These are phyloP conservation scores for Claviceps purpurea DNA, from an alignment of 2,329 filamentous ascomycete genomes.

Conservation along the genomic window DNA sequence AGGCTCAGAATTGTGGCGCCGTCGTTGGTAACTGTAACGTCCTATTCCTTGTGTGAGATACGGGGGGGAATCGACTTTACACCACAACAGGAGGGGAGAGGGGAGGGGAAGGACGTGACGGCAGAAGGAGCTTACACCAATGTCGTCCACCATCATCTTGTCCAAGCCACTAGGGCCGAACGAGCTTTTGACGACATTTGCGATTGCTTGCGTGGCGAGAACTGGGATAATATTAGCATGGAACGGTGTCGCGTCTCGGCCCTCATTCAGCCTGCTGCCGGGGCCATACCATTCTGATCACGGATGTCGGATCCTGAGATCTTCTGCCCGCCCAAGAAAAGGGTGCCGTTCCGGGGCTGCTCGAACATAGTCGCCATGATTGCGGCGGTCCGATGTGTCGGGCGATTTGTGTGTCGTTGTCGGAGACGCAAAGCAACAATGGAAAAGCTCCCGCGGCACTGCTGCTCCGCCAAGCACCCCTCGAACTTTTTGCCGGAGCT, in stretches of 20 bases:
- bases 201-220: slow-evolving; percentile 87
- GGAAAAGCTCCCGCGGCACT: slow-evolving; percentile 2
- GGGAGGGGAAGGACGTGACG: neutral
- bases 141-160: slow-evolving; percentile 99
- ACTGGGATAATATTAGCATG: slow-evolving; percentile 36
- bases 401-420: slow-evolving; percentile 2
- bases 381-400: slow-evolving; percentile 13
- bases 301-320: slow-evolving; percentile 93
- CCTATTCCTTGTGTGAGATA: slow-evolving; percentile 32
- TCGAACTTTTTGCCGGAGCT: slow-evolving; percentile 17
- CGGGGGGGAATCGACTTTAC: neutral
- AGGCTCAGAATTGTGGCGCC: slow-evolving; percentile 92
- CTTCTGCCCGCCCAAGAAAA: slow-evolving; percentile 95
- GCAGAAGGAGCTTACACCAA: slow-evolving; percentile 51
- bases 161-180: slow-evolving; percentile 94
- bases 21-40: slow-evolving; percentile 98
- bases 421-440: neutral
- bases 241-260: neutral
- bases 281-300: slow-evolving; percentile 72
- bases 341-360: slow-evolving; percentile 84
- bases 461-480: slow-evolving; percentile 9
- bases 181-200: slow-evolving; percentile 97
- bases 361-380: slow-evolving; percentile 92
- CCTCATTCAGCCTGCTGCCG: neutral
- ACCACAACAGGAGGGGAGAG: neutral